Base-by-base conservation (phyloP, 768 basidiomycete genomes). In the Mycena belliarum region DNA sequence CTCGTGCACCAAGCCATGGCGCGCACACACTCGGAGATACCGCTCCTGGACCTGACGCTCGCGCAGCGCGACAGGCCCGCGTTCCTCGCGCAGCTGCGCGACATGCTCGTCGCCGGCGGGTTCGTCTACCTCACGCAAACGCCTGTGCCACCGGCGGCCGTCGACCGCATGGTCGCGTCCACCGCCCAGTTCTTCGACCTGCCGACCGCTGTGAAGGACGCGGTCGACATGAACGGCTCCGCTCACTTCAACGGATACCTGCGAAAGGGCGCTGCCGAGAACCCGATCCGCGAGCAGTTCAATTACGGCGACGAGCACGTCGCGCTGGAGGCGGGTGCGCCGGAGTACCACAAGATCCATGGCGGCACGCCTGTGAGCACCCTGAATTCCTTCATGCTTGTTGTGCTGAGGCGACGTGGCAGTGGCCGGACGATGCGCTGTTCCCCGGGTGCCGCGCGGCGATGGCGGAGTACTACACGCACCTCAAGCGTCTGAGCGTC, bases 201-300 rank as follows among this genome's bases (percentile, higher is more conserved):
- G 32, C 79, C 82, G 0, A 72, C 77, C 51, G 71, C 68, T 18
- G 64, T 66, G 21, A 79, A 85, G 68, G 70, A 82, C 54, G 68
- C 68, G 45, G 72, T 81, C 33, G 51, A 69, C 14, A 83, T 84
- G 82, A 72, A 68, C 35, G 75, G 81, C 61, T 77, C 75, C 0
- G 77, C 75, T 6, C 80, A 82, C 63, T 85, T 85, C 69, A 69
- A 84, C 53, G 83, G 83, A 0, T 85, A 85, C 64, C 75, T 80
- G 14, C 44, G 61, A 26, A 44, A 21, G 24, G 61, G 61, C 29
- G 16, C 32, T 25, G 53, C 33, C 14, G 61, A 63, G 46, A 59
- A 52, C 16, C 61, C 61, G 25, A 59, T 54, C 24, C 61, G 61
- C 40, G 61, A 63, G 57, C 61, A 63, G 20, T 59, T 51, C 14